A percentile compares a stretch with the other conserved stretches of the same genome.
These are phyloP conservation scores for Coemansia umbellata DNA, from an alignment of 192 early-diverging fungal species.

Conservation along the genomic window DNA sequence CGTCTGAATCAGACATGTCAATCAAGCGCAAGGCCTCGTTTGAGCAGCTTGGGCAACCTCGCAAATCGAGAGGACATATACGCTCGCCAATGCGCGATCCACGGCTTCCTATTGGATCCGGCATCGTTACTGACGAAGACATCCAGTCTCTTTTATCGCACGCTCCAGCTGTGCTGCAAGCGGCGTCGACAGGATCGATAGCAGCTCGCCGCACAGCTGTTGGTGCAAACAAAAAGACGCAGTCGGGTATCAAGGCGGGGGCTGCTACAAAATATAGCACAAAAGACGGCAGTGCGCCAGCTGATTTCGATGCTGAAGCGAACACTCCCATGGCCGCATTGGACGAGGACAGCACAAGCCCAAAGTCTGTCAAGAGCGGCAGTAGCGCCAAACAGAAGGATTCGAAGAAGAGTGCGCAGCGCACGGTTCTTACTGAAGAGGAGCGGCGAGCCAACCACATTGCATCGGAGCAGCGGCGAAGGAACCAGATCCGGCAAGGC, in stretches of 20 bases:
- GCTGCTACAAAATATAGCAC: not conserved
- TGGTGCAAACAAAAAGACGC: too few relatives aligned
- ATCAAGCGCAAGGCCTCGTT: conserved; percentile 46
- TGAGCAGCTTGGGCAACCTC: conserved; percentile 34
- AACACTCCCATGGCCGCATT: not conserved
- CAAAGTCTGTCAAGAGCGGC: not conserved
- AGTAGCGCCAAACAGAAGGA: conserved; percentile 21
- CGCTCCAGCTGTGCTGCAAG: not conserved
- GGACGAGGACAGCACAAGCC: not conserved
- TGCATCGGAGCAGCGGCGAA: conserved; percentile 87
- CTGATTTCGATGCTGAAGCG: not conserved
- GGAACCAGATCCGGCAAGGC: conserved; percentile 86
- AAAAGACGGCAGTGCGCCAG: not conserved
- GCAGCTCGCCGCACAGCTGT: not conserved
- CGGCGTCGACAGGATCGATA: not conserved
- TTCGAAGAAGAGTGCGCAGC: conserved; percentile 23
- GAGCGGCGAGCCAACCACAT: conserved; percentile 94
- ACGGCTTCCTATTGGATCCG: not conserved
- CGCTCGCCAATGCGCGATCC: conserved; percentile 33
- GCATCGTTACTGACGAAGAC: not conserved
- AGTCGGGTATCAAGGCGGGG: not conserved
- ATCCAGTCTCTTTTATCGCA: not conserved
- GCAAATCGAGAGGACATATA: conserved; percentile 29
- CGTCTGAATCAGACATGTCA: conserved; percentile 39
- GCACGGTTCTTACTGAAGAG: conserved; percentile 78